Percentiles rank a stretch among this genome's conserved stretches.
Conservation (phyloP, 2,329 filamentous ascomycete species). For the Colletotrichum sp. region DNA sequence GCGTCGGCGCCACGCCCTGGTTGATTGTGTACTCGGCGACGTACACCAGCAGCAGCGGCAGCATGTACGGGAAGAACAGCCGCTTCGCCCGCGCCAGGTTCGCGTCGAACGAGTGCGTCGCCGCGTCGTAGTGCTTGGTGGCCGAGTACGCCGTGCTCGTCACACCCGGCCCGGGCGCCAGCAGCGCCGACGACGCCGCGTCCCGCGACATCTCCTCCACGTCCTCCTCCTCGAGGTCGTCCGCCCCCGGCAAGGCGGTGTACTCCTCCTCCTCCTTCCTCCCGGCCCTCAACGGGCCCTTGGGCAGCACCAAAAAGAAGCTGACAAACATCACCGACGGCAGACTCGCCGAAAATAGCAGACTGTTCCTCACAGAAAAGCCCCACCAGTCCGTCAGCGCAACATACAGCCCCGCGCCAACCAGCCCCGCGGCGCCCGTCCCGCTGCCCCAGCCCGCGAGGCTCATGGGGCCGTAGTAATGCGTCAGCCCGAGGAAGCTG, state of each 20-base stretch:
- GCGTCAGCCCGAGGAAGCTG: slow-evolving; percentile 88
- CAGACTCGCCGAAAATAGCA: slow-evolving; percentile 80
- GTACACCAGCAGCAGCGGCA: slow-evolving; percentile 90
- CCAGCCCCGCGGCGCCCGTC: slow-evolving; percentile 85
- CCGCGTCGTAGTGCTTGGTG: slow-evolving; percentile 29
- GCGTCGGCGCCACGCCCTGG: slow-evolving; percentile 87
- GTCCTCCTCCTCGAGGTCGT: slow-evolving; percentile 41
- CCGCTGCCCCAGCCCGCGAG: slow-evolving; percentile 92
- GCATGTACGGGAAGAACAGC: slow-evolving; percentile 83
- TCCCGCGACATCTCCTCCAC: slow-evolving; percentile 39
- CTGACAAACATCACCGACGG: slow-evolving; percentile 83
- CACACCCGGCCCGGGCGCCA: slow-evolving; percentile 47
- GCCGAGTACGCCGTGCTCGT: slow-evolving; percentile 45
- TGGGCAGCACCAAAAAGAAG: slow-evolving; percentile 84
- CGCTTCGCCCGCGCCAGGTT: slow-evolving; percentile 70
- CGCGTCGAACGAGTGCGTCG: slow-evolving; percentile 35
- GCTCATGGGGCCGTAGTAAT: slow-evolving; percentile 89
- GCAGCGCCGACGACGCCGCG: slow-evolving; percentile 53
- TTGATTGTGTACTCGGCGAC: slow-evolving; percentile 98
- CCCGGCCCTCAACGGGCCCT: slow-evolving; percentile 62
- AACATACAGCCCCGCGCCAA: slow-evolving; percentile 89
- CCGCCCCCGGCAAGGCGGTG: slow-evolving; percentile 50
- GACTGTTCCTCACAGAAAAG: slow-evolving; percentile 73
- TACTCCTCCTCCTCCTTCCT: slow-evolving; percentile 58
- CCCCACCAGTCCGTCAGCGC: slow-evolving; percentile 81